Base-by-base conservation (phyloP, 441 rosid species). In the Populus hybrid region DNA sequence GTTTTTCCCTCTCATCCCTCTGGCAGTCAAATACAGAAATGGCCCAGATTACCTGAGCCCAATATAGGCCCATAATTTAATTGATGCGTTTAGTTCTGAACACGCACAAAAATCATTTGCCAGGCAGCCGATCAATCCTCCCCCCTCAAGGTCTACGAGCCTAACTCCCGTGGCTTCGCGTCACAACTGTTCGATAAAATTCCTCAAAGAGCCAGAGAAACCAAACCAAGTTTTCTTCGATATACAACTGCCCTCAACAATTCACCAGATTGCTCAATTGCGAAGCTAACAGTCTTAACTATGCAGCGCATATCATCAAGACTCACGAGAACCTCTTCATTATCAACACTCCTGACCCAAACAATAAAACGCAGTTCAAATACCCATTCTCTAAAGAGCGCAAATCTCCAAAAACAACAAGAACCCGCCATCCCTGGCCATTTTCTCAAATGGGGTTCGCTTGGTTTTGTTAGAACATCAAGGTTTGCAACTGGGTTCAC, bases 401-500 rank as follows among this genome's bases (percentile, higher is more conserved):
- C 73, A n/a, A 61, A 71, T 33, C 78, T 79, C 68, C 80, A 69
- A n/a, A 33, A 50, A 36, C 72, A 21, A 64, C 77, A 63, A 9
- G 86, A 70, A 79, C 82, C 86, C 24, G 80, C 83, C 20, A 82
- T 91, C 82, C 95, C 96, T 4, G 77, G 87, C 18, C 83, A 82
- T 42, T 87, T 83, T 73, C 20, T 69, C 78, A 89, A 81, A 76
- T 89, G 93, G 94, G 84, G 82, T 26, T 91, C 91, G 73, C 84
- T 92, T 81, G 96, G 98, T 75, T 86, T 70, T 73, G 85, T 81
- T 78, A 87, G 93, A 81, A 85, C 89, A 42, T 93, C 94, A 70
- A 86, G 84, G 4, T 92, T 95, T 74, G 97, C 94, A 0, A 82
- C 91, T 83, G 98, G 97, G 74, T 92, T 93, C 84, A 72, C 90